Evolutionary conservation across 495 filamentous ascomycete genomes (phyloP).

Genomic region (Amniculicola lignicola): DNA sequence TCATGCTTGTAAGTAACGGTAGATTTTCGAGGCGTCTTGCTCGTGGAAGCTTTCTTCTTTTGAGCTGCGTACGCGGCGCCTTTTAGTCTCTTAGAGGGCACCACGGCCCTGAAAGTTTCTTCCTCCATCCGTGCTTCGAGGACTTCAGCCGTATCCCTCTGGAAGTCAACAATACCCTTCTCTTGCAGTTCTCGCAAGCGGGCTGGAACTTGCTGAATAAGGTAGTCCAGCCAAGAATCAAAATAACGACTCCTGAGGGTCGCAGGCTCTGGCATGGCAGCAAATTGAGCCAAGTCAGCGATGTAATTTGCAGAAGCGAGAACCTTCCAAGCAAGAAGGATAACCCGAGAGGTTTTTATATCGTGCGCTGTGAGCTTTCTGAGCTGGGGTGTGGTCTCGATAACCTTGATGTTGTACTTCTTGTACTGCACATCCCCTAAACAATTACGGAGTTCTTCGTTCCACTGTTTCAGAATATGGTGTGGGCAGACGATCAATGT

Average conservation of each 20-base stretch:
- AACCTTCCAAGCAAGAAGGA: constrained; percentile 53
- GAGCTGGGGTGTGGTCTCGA: constrained; percentile 41
- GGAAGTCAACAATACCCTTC: constrained; percentile 35
- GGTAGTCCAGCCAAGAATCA: constrained; percentile 53
- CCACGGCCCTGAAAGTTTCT: constrained; percentile 20
- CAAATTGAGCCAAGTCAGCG: constrained; percentile 49
- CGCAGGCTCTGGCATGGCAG: constrained; percentile 48
- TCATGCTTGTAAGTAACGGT: background rate
- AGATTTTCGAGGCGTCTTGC: background rate
- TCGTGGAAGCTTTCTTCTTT: too few species aligned
- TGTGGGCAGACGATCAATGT: constrained; percentile 67
- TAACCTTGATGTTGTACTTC: constrained; percentile 45
- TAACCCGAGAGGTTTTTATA: constrained; percentile 53
- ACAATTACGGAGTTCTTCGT: constrained; percentile 59
- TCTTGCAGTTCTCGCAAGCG: constrained; percentile 44
- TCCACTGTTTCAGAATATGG: constrained; percentile 67
- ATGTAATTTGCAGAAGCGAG: constrained; percentile 51
- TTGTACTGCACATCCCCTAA: constrained; percentile 35
- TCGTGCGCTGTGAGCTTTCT: constrained; percentile 39
- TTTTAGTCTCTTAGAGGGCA: constrained; percentile 35
- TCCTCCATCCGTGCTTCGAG: constrained; percentile 30
- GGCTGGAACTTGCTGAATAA: constrained; percentile 42
- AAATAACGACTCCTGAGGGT: constrained; percentile 47
- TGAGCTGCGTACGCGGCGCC: constrained; percentile 32
- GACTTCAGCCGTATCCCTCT: constrained; percentile 36